A percentile compares a stretch with the other conserved stretches of the same genome.
phyloP scores from a whole-genome alignment of 305 asterid species.

The Fraxinus angustifolia region DNA sequence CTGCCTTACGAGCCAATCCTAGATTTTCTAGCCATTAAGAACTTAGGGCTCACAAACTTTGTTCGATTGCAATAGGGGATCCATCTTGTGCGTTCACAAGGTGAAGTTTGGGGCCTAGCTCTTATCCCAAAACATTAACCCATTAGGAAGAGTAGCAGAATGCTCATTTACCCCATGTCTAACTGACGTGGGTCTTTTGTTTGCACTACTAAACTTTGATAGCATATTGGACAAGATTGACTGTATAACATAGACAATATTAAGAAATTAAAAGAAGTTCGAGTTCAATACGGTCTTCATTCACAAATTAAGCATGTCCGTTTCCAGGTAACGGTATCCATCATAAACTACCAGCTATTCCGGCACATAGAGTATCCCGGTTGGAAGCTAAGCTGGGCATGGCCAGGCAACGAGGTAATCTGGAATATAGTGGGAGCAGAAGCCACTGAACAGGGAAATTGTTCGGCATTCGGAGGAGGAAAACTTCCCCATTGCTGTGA shows the following conservation, averaged over 20 bases:
- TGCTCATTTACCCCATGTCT: background rate
- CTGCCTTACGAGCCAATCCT: background rate
- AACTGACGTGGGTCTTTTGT: background rate
- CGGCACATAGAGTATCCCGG: constrained; percentile 73
- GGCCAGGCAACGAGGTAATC: constrained; percentile 61
- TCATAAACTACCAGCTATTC: constrained; percentile 65
- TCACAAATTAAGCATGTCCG: background rate
- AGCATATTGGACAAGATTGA: background rate
- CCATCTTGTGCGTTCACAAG: background rate
- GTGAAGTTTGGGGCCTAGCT: background rate
- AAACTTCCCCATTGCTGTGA: constrained; percentile 65
- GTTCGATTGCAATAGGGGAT: background rate
- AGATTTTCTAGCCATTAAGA: background rate
- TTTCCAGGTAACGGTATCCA: constrained; percentile 47
- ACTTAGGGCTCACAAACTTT: background rate
- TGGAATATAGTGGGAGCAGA: constrained; percentile 71
- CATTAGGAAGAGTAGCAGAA: background rate
- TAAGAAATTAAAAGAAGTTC: background rate
- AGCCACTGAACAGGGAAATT: constrained; percentile 74
- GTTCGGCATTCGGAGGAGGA: constrained; percentile 49
- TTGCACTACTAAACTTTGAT: background rate
- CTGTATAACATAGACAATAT: background rate
- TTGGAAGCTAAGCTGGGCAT: constrained; percentile 71
- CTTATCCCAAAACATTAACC: background rate
- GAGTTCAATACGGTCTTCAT: background rate